Conservation (phyloP, 768 basidiomycete species). For the Calvatia gigantea region DNA sequence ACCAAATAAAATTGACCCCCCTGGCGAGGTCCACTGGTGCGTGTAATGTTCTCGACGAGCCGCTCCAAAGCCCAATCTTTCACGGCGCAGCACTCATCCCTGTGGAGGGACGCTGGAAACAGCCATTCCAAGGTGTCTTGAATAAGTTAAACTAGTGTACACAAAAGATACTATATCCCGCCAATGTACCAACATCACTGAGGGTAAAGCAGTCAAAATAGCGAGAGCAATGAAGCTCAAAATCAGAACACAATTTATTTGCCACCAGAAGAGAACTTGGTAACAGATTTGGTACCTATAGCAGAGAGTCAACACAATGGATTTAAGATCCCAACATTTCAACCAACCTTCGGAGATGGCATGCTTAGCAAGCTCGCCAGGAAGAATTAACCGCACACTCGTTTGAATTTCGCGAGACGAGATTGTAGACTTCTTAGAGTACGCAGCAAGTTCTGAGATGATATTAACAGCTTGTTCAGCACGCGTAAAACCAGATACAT, state of each 20-base stretch:
- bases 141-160: conserved; percentile 12
- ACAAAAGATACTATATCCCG: conserved; percentile 6
- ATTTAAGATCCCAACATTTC: conserved; percentile 50
- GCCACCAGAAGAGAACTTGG: conserved; percentile 24
- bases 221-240: background rate
- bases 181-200: background rate
- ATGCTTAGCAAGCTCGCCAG: conserved; percentile 97
- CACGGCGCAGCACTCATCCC: too few species aligned
- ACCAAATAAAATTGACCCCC: conserved; percentile 4
- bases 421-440: conserved; percentile 98
- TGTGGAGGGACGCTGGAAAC: background rate
- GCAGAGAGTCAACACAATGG: conserved; percentile 93
- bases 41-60: too few species aligned
- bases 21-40: too few species aligned
- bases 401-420: conserved; percentile 99
- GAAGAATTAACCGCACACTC: conserved; percentile 92
- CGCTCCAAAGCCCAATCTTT: too few species aligned
- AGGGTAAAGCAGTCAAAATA: conserved; percentile 1
- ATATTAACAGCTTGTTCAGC: conserved; percentile 8
- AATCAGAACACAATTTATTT: background rate
- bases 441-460: conserved; percentile 83
- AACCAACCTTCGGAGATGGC: conserved; percentile 88
- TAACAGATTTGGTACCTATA: conserved; percentile 92
- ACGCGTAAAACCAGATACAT: conserved; percentile 24
- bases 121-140: background rate